Conservation (phyloP, 2,329 filamentous ascomycete genomes). For the Metarhizium robertsii region DNA sequence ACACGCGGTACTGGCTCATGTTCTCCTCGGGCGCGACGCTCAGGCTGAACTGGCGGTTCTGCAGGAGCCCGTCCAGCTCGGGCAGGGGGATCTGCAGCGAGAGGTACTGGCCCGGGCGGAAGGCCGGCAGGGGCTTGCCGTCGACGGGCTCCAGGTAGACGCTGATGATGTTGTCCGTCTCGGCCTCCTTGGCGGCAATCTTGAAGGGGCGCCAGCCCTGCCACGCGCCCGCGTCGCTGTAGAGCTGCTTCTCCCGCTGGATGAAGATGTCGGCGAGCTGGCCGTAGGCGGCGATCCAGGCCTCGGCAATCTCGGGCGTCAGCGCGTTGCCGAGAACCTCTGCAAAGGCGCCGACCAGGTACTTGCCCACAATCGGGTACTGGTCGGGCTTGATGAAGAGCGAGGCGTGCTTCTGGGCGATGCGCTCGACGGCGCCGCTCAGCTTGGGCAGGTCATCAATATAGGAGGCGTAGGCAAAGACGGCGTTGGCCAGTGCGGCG, state of each 20-base stretch:
- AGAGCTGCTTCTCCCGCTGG: constrained; percentile 50
- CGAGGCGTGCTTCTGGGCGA: constrained; percentile 67
- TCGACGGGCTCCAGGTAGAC: constrained; percentile 62
- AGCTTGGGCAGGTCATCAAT: constrained; percentile 61
- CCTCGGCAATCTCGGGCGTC: constrained; percentile 56
- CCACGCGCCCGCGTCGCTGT: constrained; percentile 39
- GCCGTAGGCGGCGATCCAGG: constrained; percentile 64
- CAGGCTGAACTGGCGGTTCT: constrained; percentile 68
- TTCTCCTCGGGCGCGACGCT: constrained; percentile 44
- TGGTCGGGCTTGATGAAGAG: constrained; percentile 61
- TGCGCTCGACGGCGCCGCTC: constrained; percentile 49
- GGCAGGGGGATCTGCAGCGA: constrained; percentile 55
- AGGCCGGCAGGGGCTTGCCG: constrained; percentile 44
- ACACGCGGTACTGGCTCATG: constrained; percentile 58
- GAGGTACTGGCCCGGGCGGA: constrained; percentile 65
- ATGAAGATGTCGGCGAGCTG: constrained; percentile 66
- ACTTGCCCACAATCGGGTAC: constrained; percentile 60
- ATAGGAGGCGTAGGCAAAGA: constrained; percentile 64
- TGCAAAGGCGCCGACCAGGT: constrained; percentile 59
- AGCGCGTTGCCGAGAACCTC: constrained; percentile 57
- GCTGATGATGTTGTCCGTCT: constrained; percentile 52
- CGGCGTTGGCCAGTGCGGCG: constrained; percentile 56
- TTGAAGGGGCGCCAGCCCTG: constrained; percentile 40
- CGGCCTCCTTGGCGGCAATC: constrained; percentile 51
- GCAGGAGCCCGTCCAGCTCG: constrained; percentile 47